Evolutionary conservation across 768 basidiomycete genomes (phyloP), one percentile per base, ranked within the genome.

Genomic region (Mycena haematopus): DNA sequence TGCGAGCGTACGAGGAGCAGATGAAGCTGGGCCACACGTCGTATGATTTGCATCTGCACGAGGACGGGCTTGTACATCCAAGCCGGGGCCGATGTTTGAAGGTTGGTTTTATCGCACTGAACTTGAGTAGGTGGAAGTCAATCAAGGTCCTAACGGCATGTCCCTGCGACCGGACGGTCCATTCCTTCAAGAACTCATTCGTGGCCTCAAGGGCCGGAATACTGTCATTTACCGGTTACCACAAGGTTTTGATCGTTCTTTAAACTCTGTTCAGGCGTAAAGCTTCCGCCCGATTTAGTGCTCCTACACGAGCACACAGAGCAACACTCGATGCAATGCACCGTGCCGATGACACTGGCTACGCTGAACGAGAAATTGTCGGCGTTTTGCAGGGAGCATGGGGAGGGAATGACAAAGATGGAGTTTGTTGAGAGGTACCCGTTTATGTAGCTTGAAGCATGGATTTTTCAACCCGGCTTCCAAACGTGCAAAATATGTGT

Each of bases 11-110:
- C 31, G 29, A 53, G 25, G 38, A 53, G 25, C 52, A 42, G 22
- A 53, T 53, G 38, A 53, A 53, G 25, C 52, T 27, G 22, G 52
- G 36, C 9, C 29, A 9, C 29, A 31, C 29, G 29, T 31, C 29
- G 29, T 53, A 53, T 42, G 52, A 53, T 53, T 35, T 53, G 36
- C 36, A 53, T 53, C 52, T 53, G 36, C 36, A 53, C 6, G 52
- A 42, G 19, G 52, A 53, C 52, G 52, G 52, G 10, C 22, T 31
- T 5, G 29, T 31, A 31, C 29, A 31, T 54, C 36, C 2, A 42
- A 54, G 14, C 52, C 25, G 14, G 38, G 38, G 17, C 24, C 24
- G 24, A 21, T 54, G 24, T 42, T 54, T n/a, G 38, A 38, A 17
- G 38, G 40, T 29, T 17, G 52, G 17, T 42, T 25, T 31, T 9